Base-by-base conservation (phyloP, 2,329 filamentous ascomycete genomes). In the Cercospora zeae-maydis region DNA sequence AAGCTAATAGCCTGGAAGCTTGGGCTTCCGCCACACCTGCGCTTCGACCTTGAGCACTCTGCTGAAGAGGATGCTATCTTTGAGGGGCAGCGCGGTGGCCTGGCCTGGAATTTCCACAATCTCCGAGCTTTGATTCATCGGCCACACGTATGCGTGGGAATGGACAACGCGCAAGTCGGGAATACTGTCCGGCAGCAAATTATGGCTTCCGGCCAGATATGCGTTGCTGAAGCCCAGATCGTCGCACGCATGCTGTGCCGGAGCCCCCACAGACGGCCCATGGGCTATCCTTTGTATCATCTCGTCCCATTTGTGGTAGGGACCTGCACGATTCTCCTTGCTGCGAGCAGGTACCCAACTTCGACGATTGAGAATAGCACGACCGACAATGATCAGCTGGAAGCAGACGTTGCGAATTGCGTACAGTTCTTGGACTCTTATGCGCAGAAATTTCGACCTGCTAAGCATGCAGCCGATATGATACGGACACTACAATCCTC, bases 81-180 rank as follows among this genome's bases (percentile, higher is more conserved):
- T 45, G 30, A 51, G 14, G 33, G 52, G 30, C 60, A 64, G 47
- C 54, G 63, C 4, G 59, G 58, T 27, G 36, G 58, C 10, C 55
- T 64, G 11, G 55, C 58, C 6, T 53, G 61, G 27, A 62, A 62
- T n/a, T 64, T 62, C 16, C 59, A 64, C 39, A 56, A 64, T 19
- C 59, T 62, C 13, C 34, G 63, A 24, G 55, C 59, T 14, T 31
- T 64, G 13, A 54, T 64, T 16, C 63, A 64, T 24, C 58, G 59
- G 13, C 53, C 55, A 16, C 55, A 62, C 39, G 36, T 64, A 5
- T 61, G 54, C 33, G 27, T 52, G 11, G 42, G 42, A 49, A 49
- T 24, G 21, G 42, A 49, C 21, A 49, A 27, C 7, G 24, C 42
- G 42, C 42, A 49, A 49, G 4, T 27, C 6, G 42, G 27, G 21